Conservation (phyloP, 2,329 filamentous ascomycete species). For the Chrysoporthe puriensis region DNA sequence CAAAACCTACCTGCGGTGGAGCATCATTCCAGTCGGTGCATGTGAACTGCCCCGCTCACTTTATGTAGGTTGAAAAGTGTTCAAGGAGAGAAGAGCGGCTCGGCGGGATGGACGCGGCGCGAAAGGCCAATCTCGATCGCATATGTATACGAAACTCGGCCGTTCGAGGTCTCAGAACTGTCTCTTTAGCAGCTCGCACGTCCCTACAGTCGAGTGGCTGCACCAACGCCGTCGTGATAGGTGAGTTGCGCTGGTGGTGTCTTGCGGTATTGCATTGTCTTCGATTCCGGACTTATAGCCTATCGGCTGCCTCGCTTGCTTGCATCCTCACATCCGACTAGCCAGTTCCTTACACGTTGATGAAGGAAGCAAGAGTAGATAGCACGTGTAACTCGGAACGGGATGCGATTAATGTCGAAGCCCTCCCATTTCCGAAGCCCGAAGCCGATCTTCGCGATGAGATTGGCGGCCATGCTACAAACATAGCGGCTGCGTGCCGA, state of each 20-base stretch:
- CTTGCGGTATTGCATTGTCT: conserved; percentile 6
- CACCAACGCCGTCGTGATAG: conserved; percentile 12
- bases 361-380: background rate
- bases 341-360: background rate
- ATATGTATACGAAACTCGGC: conserved; percentile 16
- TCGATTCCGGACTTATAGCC: background rate
- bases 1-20: background rate
- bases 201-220: conserved; percentile 2
- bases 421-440: background rate
- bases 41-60: background rate
- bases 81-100: background rate
- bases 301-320: background rate
- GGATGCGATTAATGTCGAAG: background rate
- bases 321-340: background rate
- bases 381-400: background rate
- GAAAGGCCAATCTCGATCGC: conserved; percentile 10
- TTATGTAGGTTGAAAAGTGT: background rate
- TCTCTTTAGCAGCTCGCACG: conserved; percentile 7
- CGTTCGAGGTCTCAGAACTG: conserved; percentile 21
- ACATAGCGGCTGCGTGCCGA: background rate
- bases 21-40: background rate
- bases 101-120: background rate
- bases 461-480: background rate
- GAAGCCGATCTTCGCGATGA: background rate
- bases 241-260: conserved; percentile 17